phyloP scores from a whole-genome alignment of 306 rosid genomes.

The Luffa acutangula region DNA sequence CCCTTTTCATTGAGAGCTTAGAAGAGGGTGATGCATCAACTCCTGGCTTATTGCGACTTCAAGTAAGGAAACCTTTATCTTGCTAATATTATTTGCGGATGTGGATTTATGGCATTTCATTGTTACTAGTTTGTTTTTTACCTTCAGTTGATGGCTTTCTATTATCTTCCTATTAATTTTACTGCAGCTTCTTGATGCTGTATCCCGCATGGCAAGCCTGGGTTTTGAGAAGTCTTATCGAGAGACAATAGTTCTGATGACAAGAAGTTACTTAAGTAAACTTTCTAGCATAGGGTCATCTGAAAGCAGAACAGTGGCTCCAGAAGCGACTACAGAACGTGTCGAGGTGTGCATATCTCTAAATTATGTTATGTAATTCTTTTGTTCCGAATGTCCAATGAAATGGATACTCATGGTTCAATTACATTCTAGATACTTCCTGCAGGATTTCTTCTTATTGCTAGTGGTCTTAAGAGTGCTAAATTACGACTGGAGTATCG shows the following conservation, averaged over 20 bases:
- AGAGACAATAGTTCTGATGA: slow-evolving; percentile 92
- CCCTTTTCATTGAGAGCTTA: slow-evolving; percentile 86
- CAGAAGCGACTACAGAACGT: slow-evolving; percentile 86
- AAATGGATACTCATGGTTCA: slow-evolving; percentile 76
- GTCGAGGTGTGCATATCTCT: slow-evolving; percentile 65
- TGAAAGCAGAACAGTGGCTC: slow-evolving; percentile 80
- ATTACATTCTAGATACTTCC: slow-evolving; percentile 96
- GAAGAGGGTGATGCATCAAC: slow-evolving; percentile 98
- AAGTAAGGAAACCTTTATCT: slow-evolving; percentile 51
- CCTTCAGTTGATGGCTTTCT: slow-evolving; percentile 9
- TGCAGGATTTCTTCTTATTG: slow-evolving; percentile 85
- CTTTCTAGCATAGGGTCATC: slow-evolving; percentile 83
- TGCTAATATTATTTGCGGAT: slow-evolving; percentile 23
- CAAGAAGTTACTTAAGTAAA: slow-evolving; percentile 88
- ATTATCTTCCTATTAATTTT: slow-evolving; percentile 12
- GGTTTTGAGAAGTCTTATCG: slow-evolving; percentile 99
- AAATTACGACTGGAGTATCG: slow-evolving; percentile 83
- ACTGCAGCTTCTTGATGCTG: slow-evolving; percentile 90
- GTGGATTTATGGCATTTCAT: neutral
- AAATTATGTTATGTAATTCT: slow-evolving; percentile 13
- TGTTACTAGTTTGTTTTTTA: neutral
- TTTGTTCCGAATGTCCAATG: slow-evolving; percentile 26
- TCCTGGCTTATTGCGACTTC: slow-evolving; percentile 89
- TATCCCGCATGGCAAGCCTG: slow-evolving; percentile 91
- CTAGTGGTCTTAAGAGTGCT: slow-evolving; percentile 57